These are phyloP conservation scores for Gigaspora rosea DNA, from an alignment of 192 early-diverging fungal genomes.

Conservation along the genomic window DNA sequence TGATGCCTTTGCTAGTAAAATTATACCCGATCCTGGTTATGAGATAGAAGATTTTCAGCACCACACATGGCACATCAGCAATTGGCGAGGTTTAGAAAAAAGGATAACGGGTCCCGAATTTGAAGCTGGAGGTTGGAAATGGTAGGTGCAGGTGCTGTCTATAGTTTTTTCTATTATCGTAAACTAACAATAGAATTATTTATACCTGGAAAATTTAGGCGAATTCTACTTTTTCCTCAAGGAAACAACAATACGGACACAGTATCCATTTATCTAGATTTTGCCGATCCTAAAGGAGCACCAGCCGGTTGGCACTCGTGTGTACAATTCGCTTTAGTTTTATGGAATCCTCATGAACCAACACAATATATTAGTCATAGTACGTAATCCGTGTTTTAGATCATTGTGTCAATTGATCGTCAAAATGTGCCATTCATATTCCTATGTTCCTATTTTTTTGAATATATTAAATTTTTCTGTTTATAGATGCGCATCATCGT, in stretches of 20 bases:
- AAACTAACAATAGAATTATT: neutral
- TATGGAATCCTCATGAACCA: constrained; percentile 75
- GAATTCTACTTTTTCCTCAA: constrained; percentile 84
- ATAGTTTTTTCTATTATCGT: too few relatives aligned
- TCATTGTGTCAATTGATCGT: too few relatives aligned
- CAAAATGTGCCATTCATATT: too few relatives aligned
- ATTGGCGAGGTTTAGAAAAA: constrained; percentile 44
- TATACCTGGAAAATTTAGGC: constrained; percentile 54
- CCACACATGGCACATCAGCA: constrained; percentile 43
- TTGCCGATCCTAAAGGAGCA: constrained; percentile 64
- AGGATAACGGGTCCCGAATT: constrained; percentile 52
- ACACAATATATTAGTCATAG: constrained; percentile 53
- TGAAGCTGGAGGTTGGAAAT: constrained; percentile 51
- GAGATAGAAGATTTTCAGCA: constrained; percentile 45
- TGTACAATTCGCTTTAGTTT: constrained; percentile 75
- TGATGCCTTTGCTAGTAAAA: constrained; percentile 42
- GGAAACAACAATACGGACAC: constrained; percentile 76
- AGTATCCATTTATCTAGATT: constrained; percentile 87
- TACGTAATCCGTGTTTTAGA: constrained; percentile 36
- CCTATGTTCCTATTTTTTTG: neutral
- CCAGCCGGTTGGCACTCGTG: constrained; percentile 77
- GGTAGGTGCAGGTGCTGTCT: constrained; percentile 30
- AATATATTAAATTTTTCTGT: neutral
- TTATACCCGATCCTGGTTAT: constrained; percentile 40
- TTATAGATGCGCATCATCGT: constrained; percentile 73